Conservation (phyloP, 2,329 filamentous ascomycete genomes). For the Aspergillus sergii region DNA sequence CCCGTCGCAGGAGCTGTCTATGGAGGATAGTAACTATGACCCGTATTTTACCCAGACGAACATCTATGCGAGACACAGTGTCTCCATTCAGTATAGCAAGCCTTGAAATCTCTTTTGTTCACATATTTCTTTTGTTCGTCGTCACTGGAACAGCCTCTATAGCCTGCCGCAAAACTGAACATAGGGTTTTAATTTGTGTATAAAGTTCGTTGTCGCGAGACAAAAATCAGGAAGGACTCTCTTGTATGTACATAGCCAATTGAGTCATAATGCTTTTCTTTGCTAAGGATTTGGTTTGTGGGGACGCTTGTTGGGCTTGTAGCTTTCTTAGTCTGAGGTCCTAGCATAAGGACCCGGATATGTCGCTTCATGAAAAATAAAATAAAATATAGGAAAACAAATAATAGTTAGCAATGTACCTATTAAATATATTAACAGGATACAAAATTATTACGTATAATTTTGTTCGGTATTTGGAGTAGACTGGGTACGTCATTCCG, state of each 20-base stretch:
- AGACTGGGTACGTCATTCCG: conserved; percentile 45
- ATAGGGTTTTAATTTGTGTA: background rate
- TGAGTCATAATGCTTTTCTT: background rate
- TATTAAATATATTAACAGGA: too few relatives aligned
- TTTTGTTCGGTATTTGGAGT: too few relatives aligned
- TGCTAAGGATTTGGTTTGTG: too few relatives aligned
- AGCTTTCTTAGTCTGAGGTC: too few relatives aligned
- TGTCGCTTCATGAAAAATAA: too few relatives aligned
- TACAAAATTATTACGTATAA: too few relatives aligned
- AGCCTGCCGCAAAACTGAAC: background rate
- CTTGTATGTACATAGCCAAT: background rate
- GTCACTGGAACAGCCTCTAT: too few relatives aligned
- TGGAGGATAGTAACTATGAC: conserved; percentile 45
- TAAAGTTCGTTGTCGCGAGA: background rate
- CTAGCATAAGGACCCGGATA: too few relatives aligned
- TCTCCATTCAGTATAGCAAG: background rate
- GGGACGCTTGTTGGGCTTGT: too few relatives aligned
- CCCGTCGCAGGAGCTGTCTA: background rate
- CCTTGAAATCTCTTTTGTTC: background rate
- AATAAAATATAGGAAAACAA: accelerated
- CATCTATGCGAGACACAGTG: background rate
- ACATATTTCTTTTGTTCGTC: background rate
- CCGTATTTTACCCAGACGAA: background rate
- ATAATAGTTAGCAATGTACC: too few relatives aligned
- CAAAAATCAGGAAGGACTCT: background rate